Evolutionary conservation across 1,284 basidiomycete genomes (phyloP), one percentile per base, ranked within the genome.

Genomic region (Irpex lacteus): DNA sequence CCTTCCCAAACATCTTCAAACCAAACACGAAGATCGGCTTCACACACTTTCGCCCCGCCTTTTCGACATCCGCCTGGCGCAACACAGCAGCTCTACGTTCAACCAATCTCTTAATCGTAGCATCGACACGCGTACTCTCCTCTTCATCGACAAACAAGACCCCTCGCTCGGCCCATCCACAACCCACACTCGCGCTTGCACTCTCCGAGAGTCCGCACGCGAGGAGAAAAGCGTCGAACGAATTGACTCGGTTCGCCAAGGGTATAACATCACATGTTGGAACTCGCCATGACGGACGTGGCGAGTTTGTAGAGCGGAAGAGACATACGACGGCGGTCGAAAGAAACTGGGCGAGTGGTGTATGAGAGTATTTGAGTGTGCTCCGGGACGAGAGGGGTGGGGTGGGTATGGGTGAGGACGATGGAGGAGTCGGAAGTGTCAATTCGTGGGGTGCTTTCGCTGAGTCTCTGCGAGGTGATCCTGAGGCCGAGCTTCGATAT

Each of bases 131-230:
- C 32, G 32, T 6, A 6, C 26, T 26, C 26, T 60, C 62, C 15
- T 61, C 40, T 8, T 70, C 70, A 52, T 75, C 69, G 4, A 74
- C 65, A 64, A 75, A 72, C 11, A 74, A 61, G 19, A 75, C 70
- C 11, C 73, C 74, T 21, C 66, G 65, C 40, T 62, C 52, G 5
- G 65, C 69, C 73, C 72, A 73, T 3, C 11, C n/a, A 37, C 69
- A 72, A 2, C 63, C 38, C 5, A 26, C 21, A 1, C 40, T 6
- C 0, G 13, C 13, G 1, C 36, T 53, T 36, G 53, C 57, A 8
- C n/a, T 47, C 7, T 62, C 15, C 1, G 62, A 59, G 72, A 72
- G 74, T 4, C 69, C 70, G 61, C 74, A 75, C 2, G 69, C 72
- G 3, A 67, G 26, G 1, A 74, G 55, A 18, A 74, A 59, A 19